Evolutionary conservation across 331 rosid species (phyloP).

Genomic region (Dryas integrifolia): DNA sequence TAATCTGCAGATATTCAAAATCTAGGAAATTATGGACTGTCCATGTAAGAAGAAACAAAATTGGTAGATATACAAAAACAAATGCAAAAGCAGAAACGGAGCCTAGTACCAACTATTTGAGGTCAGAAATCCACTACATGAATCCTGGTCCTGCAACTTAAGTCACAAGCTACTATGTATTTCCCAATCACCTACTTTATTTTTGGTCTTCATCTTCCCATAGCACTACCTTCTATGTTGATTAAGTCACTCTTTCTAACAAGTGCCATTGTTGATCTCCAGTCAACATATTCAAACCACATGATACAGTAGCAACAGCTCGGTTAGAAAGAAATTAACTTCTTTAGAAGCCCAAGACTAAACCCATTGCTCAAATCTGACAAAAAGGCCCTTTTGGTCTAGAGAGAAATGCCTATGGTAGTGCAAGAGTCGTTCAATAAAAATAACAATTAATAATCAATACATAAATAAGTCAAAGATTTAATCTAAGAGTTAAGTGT

Average conservation of each 20-base stretch:
- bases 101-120: background rate
- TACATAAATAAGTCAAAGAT: background rate
- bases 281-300: background rate
- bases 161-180: background rate
- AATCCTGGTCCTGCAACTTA: background rate
- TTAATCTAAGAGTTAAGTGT: background rate
- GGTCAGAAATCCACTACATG: background rate
- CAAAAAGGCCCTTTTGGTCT: background rate
- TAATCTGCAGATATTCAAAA: constrained; percentile 60
- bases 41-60: background rate
- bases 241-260: background rate
- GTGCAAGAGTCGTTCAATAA: background rate
- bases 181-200: no score
- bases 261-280: no score
- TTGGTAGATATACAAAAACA: background rate
- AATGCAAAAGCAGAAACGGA: background rate
- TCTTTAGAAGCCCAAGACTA: background rate
- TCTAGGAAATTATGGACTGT: constrained; percentile 7
- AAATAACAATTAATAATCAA: no score
- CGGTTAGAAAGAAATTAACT: background rate
- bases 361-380: background rate
- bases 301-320: background rate
- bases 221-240: background rate
- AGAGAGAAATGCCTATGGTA: background rate
- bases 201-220: background rate